Percentiles rank a stretch among this genome's conserved stretches.
These are phyloP conservation scores for Basidiobolus meristosporus DNA, from an alignment of 371 early-diverging fungal genomes.

Conservation along the genomic window DNA sequence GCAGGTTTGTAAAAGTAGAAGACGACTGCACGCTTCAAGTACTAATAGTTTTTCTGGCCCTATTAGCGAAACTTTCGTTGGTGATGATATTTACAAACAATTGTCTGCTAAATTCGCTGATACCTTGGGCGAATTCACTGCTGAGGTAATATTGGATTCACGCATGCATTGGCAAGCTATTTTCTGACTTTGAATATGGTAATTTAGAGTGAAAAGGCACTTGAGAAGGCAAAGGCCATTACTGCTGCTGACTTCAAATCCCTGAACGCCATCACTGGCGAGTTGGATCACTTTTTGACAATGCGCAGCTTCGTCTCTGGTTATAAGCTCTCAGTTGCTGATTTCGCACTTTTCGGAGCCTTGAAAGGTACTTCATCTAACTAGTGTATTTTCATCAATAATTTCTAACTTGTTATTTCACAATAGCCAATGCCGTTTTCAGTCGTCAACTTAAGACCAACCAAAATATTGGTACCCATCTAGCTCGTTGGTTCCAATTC, in stretches of 20 bases:
- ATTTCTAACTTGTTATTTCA: not conserved
- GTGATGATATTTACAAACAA: too few species aligned
- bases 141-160: too few species aligned
- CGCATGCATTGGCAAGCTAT: too few species aligned
- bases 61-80: too few species aligned
- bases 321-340: constrained; percentile 58
- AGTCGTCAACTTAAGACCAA: constrained; percentile 56
- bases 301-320: constrained; percentile 72
- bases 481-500: constrained; percentile 70
- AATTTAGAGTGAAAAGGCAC: too few species aligned
- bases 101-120: too few species aligned
- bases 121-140: too few species aligned
- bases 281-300: constrained; percentile 53
- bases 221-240: too few species aligned
- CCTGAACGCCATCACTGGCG: constrained; percentile 36
- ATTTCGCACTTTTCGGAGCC: constrained; percentile 75
- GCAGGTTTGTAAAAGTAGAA: too few species aligned
- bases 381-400: not conserved
- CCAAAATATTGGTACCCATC: constrained; percentile 43
- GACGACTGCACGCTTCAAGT: too few species aligned
- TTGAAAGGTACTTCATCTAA: constrained; percentile 28
- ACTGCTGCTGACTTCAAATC: constrained; percentile 35
- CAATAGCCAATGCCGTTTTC: constrained; percentile 51
- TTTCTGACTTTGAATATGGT: too few species aligned
- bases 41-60: too few species aligned